phyloP scores from a whole-genome alignment of 2,329 filamentous ascomycete species.

The Aureobasidium sp. region DNA sequence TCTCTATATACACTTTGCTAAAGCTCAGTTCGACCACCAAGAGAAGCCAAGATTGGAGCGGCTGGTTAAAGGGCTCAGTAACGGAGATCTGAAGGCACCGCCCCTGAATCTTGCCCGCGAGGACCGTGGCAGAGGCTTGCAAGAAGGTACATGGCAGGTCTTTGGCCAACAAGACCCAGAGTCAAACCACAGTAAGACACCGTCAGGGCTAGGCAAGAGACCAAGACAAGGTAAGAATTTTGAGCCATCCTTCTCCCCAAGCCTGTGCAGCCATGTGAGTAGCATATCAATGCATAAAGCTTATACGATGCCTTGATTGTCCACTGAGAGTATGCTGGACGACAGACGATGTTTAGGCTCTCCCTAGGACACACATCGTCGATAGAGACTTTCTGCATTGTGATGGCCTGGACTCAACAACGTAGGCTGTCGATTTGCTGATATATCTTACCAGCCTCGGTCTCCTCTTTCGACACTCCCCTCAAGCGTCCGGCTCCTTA shows the following conservation, averaged over 20 bases:
- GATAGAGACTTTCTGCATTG: not conserved
- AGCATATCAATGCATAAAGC: not conserved
- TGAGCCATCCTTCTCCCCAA: not conserved
- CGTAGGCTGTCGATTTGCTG: not conserved
- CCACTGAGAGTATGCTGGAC: not conserved
- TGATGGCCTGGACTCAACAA: not conserved
- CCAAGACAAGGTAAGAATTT: not conserved
- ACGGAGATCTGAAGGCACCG: not conserved
- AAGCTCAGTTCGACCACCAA: not conserved
- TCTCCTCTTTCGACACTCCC: not conserved
- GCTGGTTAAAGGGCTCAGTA: not conserved
- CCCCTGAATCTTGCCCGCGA: not conserved
- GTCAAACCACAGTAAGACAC: not conserved
- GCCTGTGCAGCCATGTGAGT: not conserved
- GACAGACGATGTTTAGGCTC: not conserved
- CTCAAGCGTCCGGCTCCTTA: not conserved
- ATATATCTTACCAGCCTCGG: not conserved
- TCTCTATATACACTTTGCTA: not conserved
- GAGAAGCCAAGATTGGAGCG: not conserved
- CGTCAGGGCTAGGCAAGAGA: not conserved
- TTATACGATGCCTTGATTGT: not conserved
- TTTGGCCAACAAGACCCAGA: not conserved
- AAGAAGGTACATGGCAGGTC: conserved; percentile 11
- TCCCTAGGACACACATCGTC: not conserved
- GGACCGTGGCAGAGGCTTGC: conserved; percentile 3